phyloP scores from a whole-genome alignment of 2,329 filamentous ascomycete genomes.

The Hypoxylon sp. region DNA sequence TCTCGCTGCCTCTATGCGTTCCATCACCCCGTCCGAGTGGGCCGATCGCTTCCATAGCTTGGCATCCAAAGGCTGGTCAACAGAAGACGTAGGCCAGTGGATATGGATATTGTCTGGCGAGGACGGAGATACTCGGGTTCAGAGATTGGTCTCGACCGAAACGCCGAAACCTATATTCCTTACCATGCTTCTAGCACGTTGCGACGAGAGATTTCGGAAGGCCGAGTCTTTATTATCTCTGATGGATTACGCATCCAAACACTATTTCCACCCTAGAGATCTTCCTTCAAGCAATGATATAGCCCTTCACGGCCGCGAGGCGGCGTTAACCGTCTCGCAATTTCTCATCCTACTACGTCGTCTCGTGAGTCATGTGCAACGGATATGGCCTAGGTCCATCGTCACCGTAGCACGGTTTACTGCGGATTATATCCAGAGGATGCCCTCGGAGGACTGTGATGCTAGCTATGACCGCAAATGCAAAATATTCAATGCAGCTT shows the following conservation, averaged over 20 bases:
- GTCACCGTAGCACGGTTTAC: conserved; percentile 44
- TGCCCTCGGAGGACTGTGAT: conserved; percentile 29
- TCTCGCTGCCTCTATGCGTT: conserved; percentile 20
- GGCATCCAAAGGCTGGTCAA: conserved; percentile 45
- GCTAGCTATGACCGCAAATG: conserved; percentile 45
- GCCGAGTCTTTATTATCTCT: conserved; percentile 44
- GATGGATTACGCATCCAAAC: conserved; percentile 46
- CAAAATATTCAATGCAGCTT: conserved; percentile 51
- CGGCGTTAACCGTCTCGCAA: conserved; percentile 29
- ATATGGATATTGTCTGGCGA: conserved; percentile 51
- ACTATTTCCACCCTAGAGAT: conserved; percentile 13
- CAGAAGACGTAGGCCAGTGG: conserved; percentile 51
- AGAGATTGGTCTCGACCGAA: conserved; percentile 47
- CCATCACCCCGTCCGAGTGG: conserved; percentile 43
- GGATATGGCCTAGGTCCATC: conserved; percentile 43
- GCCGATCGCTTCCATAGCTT: conserved; percentile 43
- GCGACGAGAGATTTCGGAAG: conserved; percentile 45
- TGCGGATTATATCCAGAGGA: conserved; percentile 42
- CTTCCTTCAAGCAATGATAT: background rate
- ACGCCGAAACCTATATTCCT: conserved; percentile 52
- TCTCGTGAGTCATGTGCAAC: conserved; percentile 37
- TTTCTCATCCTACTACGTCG: conserved; percentile 41
- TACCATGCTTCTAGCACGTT: conserved; percentile 48
- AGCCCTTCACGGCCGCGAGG: conserved; percentile 1
- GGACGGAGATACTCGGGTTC: conserved; percentile 47